Conservation (phyloP, 805 yeast species). For the Wickerhamiella australiensis region DNA sequence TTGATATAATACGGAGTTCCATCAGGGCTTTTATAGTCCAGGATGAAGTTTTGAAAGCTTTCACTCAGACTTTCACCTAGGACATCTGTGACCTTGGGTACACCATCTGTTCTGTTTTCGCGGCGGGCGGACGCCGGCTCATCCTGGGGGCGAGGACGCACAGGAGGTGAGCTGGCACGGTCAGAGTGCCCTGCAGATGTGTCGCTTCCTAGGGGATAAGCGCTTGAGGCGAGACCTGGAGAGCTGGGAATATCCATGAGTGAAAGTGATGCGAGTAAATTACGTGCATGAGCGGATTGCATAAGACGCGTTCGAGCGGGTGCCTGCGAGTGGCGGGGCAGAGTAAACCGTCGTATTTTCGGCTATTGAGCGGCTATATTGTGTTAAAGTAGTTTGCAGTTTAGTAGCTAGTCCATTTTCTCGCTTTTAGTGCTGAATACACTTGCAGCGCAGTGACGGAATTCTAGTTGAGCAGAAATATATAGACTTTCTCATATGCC, state of each 20-base stretch:
- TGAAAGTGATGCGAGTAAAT: slow-evolving; percentile 2
- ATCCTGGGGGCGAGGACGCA: not conserved
- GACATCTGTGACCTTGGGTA: slow-evolving; percentile 77
- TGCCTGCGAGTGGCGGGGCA: not conserved
- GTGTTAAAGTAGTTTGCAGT: no score
- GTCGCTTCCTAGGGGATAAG: slow-evolving; percentile 9
- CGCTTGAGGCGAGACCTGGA: slow-evolving; percentile 7
- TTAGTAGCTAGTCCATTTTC: no score
- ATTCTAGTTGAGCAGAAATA: no score
- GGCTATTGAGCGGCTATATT: not conserved
- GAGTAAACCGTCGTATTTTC: not conserved
- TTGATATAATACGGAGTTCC: slow-evolving; percentile 49
- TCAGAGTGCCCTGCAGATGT: not conserved
- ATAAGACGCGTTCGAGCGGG: slow-evolving; percentile 3
- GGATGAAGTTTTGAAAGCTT: slow-evolving; percentile 74
- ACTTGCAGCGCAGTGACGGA: no score
- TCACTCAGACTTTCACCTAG: slow-evolving; percentile 92
- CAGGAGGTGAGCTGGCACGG: not conserved
- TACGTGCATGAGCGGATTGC: slow-evolving; percentile 5
- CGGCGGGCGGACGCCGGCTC: slow-evolving; percentile 1
- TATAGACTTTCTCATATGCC: no score
- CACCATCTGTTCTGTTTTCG: slow-evolving; percentile 23
- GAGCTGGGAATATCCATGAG: slow-evolving; percentile 12
- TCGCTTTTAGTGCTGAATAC: no score
- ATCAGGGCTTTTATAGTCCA: slow-evolving; percentile 42